A percentile compares a stretch with the other conserved stretches of the same genome.
phyloP scores from a whole-genome alignment of 768 basidiomycete genomes.

The Termitomyces sp. region DNA sequence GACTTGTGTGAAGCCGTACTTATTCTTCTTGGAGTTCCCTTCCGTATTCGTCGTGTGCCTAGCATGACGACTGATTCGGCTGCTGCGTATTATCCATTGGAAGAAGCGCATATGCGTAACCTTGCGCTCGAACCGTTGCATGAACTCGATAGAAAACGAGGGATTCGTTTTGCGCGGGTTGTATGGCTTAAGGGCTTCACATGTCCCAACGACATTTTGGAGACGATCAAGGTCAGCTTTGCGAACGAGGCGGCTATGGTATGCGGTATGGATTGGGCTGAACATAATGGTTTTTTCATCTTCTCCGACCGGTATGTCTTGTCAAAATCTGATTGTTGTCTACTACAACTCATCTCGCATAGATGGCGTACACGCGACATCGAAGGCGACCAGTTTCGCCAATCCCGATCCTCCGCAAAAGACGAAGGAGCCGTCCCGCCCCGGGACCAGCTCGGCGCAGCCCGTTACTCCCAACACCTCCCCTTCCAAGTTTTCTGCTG shows the following conservation, averaged over 20 bases:
- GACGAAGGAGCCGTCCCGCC: slow-evolving; percentile 83
- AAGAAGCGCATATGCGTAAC: slow-evolving; percentile 93
- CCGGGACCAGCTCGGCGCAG: slow-evolving; percentile 75
- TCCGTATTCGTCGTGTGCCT: slow-evolving; percentile 86
- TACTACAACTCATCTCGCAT: background rate
- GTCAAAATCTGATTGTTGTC: background rate
- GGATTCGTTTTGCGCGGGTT: slow-evolving; percentile 83
- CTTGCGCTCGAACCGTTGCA: slow-evolving; percentile 85
- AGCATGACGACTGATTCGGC: slow-evolving; percentile 88
- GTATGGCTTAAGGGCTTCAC: slow-evolving; percentile 99
- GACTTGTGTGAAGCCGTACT: slow-evolving; percentile 96
- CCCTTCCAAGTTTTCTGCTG: slow-evolving; percentile 99
- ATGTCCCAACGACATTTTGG: slow-evolving; percentile 96
- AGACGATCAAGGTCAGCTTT: slow-evolving; percentile 88
- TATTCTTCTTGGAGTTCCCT: slow-evolving; percentile 88
- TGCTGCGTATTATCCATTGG: slow-evolving; percentile 91
- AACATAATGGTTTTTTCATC: slow-evolving; percentile 95
- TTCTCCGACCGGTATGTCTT: slow-evolving; percentile 85
- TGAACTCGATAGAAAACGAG: slow-evolving; percentile 72
- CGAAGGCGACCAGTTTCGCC: slow-evolving; percentile 96
- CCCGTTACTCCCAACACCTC: slow-evolving; percentile 84
- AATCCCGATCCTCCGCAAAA: slow-evolving; percentile 90
- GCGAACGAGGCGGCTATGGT: slow-evolving; percentile 96
- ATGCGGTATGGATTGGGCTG: slow-evolving; percentile 99
- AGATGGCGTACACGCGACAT: slow-evolving; percentile 99